These are phyloP conservation scores for Pseudogymnoascus sp. DNA, from an alignment of 2,329 filamentous ascomycete genomes.

Conservation along the genomic window DNA sequence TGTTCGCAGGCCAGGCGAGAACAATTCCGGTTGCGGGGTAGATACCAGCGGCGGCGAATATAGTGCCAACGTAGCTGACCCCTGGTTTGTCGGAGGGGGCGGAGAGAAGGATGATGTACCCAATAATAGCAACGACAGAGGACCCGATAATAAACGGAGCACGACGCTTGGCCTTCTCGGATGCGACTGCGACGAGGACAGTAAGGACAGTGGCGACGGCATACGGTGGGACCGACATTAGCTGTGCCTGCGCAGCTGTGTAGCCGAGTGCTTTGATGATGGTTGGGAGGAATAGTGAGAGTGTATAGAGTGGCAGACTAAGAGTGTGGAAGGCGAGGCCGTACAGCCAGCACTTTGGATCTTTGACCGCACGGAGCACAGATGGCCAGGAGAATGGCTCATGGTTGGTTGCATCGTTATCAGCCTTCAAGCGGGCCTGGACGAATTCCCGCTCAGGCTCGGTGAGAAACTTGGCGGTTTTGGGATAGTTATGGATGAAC, in stretches of 20 bases:
- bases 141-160: constrained; percentile 58
- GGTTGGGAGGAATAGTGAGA: constrained; percentile 49
- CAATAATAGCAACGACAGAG: constrained; percentile 49
- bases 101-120: constrained; percentile 53
- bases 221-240: constrained; percentile 59
- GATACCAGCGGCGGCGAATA: constrained; percentile 59
- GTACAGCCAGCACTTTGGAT: constrained; percentile 68
- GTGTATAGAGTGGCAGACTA: constrained; percentile 53
- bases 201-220: constrained; percentile 56
- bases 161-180: constrained; percentile 50
- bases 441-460: constrained; percentile 34
- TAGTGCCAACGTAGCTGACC: constrained; percentile 52
- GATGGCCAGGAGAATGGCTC: constrained; percentile 64
- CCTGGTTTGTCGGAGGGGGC: constrained; percentile 43
- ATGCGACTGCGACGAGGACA: constrained; percentile 49
- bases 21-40: constrained; percentile 58
- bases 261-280: constrained; percentile 50
- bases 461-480: constrained; percentile 49
- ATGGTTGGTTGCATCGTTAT: constrained; percentile 62
- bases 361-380: constrained; percentile 54
- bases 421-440: constrained; percentile 54
- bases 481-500: constrained; percentile 61
- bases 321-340: constrained; percentile 66
- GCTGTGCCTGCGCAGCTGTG: constrained; percentile 44
- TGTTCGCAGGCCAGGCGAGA: constrained; percentile 64